A percentile compares a stretch with the other conserved stretches of the same genome.
Conservation (phyloP, 2,329 filamentous ascomycete genomes). For the Phoma sp. region DNA sequence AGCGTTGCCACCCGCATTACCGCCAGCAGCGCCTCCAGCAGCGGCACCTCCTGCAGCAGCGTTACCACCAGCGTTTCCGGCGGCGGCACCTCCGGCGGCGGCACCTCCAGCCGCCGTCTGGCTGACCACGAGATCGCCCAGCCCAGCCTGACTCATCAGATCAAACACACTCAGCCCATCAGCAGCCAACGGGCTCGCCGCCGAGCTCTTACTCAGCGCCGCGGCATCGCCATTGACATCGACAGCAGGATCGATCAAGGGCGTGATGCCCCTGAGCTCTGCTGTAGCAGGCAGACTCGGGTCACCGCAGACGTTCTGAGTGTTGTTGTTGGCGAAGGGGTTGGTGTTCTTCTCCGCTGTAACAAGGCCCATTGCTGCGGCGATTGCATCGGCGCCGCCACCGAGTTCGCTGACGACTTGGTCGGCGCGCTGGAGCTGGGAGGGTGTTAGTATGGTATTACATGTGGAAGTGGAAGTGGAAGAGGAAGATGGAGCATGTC, state of each 20-base stretch:
- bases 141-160: conserved; percentile 66
- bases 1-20: neutral
- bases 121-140: conserved; percentile 64
- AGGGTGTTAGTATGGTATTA: conserved; percentile 23
- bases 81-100: neutral
- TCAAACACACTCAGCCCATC: conserved; percentile 70
- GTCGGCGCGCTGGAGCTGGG: conserved; percentile 67
- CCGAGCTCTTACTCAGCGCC: conserved; percentile 62
- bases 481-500: neutral
- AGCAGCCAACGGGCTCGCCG: conserved; percentile 63
- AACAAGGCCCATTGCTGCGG: conserved; percentile 68
- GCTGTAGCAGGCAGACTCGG: conserved; percentile 65
- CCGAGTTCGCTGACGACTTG: conserved; percentile 68
- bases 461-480: neutral
- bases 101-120: conserved; percentile 39
- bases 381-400: conserved; percentile 63
- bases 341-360: conserved; percentile 77
- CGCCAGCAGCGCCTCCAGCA: neutral
- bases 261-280: conserved; percentile 69
- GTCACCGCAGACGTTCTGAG: conserved; percentile 68
- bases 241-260: conserved; percentile 70
- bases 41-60: conserved; percentile 5
- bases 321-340: conserved; percentile 65
- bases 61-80: neutral
- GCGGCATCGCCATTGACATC: conserved; percentile 64